Evolutionary conservation across 75 land plant species (phyloP).

Genomic region (Ceratopteris richardii): DNA sequence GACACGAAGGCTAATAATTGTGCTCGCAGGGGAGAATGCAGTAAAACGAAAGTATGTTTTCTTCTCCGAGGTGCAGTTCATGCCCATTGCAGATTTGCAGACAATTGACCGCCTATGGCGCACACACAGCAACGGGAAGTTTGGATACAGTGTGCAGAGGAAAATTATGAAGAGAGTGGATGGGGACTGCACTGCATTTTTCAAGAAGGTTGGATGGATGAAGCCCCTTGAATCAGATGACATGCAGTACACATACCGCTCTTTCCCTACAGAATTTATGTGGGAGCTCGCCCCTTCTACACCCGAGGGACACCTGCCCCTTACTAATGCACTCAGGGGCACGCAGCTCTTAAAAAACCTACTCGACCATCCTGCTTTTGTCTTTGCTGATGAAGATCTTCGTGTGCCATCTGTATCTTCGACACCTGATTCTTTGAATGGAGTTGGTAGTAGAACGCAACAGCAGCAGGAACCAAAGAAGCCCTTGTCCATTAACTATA

Average conservation of each 20-base stretch:
- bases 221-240: too few relatives aligned
- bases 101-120: too few relatives aligned
- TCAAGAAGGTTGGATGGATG: too few relatives aligned
- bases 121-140: too few relatives aligned
- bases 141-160: too few relatives aligned
- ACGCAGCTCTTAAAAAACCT: slow-evolving; percentile 68
- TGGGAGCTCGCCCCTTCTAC: slow-evolving; percentile 70
- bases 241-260: slow-evolving; percentile 70
- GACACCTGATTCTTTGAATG: not conserved
- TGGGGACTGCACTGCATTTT: too few relatives aligned
- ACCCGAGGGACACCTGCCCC: slow-evolving; percentile 83
- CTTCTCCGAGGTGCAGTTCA: too few relatives aligned
- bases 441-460: too few relatives aligned
- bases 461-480: not conserved
- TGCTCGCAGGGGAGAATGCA: slow-evolving; percentile 71
- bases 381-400: slow-evolving; percentile 17
- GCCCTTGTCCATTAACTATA: not conserved
- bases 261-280: slow-evolving; percentile 76
- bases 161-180: too few relatives aligned
- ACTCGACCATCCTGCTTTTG: slow-evolving; percentile 73
- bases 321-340: slow-evolving; percentile 85
- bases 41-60: too few relatives aligned
- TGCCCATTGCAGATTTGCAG: too few relatives aligned
- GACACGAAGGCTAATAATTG: slow-evolving; percentile 77
- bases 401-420: not conserved